phyloP scores from a whole-genome alignment of 768 basidiomycete species.

The Russula brevipes region DNA sequence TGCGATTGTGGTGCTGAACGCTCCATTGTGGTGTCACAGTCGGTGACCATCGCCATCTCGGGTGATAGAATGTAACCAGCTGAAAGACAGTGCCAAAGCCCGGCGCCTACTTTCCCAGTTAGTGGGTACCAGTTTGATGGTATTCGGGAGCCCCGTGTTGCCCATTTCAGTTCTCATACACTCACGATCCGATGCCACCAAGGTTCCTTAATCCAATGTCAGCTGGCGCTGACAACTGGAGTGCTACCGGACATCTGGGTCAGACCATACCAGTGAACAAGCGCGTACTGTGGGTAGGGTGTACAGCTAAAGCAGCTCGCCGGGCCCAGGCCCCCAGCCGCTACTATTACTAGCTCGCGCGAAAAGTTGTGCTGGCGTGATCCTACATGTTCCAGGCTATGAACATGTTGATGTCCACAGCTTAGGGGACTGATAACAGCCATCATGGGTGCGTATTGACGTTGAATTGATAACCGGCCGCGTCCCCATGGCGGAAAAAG shows the following conservation, averaged over 20 bases:
- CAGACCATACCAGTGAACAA: not conserved
- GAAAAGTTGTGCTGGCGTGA: no score
- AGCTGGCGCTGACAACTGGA: not conserved
- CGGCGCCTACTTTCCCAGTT: conserved; percentile 46
- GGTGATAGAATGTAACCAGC: no score
- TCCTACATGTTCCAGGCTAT: not conserved
- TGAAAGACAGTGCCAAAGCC: no score
- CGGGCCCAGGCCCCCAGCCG: not conserved
- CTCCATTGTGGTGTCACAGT: conserved; percentile 30
- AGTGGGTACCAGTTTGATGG: conserved; percentile 49
- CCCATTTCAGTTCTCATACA: not conserved
- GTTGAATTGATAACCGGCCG: conserved; percentile 52
- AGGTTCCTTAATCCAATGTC: not conserved
- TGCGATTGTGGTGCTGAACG: not conserved
- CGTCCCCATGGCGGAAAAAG: no score
- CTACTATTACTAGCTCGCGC: not conserved
- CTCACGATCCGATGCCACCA: not conserved
- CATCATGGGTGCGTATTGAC: conserved; percentile 42
- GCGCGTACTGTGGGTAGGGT: not conserved
- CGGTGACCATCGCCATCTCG: conserved; percentile 50
- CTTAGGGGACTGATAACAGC: not conserved
- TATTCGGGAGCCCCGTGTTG: not conserved
- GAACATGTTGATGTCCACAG: not conserved
- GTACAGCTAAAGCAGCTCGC: not conserved
- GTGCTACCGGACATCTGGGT: not conserved